Percentiles rank a stretch among this genome's conserved stretches.
Evolutionary conservation across 2,329 filamentous ascomycete genomes (phyloP).

Genomic region (Phialophora chinensis): DNA sequence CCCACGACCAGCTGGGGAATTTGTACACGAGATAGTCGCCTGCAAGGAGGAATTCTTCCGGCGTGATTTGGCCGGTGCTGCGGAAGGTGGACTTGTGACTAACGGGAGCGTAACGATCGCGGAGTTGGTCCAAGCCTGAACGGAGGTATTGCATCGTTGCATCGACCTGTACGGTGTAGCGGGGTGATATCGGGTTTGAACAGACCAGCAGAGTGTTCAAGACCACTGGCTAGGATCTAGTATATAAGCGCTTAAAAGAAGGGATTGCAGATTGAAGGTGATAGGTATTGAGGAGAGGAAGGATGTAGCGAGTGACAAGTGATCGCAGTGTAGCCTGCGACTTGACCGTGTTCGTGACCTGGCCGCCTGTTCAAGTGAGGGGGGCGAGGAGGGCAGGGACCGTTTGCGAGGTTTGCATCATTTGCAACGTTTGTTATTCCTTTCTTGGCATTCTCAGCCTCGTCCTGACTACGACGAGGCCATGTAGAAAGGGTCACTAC

Average conservation of each 20-base stretch:
- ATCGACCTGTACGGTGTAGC: background rate
- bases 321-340: conserved; percentile 2
- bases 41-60: conserved; percentile 92
- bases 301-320: background rate
- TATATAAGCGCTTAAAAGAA: background rate
- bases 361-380: conserved; percentile 5
- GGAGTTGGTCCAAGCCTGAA: conserved; percentile 88
- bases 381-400: background rate
- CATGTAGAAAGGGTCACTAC: background rate
- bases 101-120: conserved; percentile 89
- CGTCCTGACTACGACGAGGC: background rate
- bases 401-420: background rate
- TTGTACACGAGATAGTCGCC: conserved; percentile 99
- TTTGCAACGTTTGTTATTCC: background rate
- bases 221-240: background rate
- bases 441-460: background rate
- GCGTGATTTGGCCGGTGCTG: conserved; percentile 91
- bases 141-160: conserved; percentile 82
- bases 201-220: background rate
- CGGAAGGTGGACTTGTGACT: conserved; percentile 92
- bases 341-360: background rate
- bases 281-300: background rate
- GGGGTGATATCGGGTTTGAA: conserved; percentile 1
- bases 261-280: background rate
- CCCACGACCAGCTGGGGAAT: conserved; percentile 98